phyloP scores from a whole-genome alignment of 1,284 basidiomycete species.

The Gomphus bonarii region DNA sequence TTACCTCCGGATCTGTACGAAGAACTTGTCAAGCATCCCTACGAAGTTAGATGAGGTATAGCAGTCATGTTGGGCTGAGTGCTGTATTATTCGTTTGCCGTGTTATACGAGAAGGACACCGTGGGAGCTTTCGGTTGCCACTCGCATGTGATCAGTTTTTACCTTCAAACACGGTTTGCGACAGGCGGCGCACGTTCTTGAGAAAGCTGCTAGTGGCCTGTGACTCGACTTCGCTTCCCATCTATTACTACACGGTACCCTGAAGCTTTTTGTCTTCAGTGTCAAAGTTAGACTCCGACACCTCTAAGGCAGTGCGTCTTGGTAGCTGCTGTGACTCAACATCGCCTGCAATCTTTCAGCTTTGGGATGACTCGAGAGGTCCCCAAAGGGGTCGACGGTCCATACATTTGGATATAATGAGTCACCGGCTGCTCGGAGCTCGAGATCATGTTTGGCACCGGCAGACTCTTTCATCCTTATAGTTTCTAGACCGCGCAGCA shows the following conservation, averaged over 20 bases:
- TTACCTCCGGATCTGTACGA: conserved; percentile 84
- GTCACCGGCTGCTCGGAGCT: neutral
- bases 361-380: neutral
- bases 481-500: neutral
- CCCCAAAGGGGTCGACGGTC: neutral
- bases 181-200: neutral
- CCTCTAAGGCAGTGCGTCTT: too few relatives aligned
- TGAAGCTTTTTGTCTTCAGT: too few relatives aligned
- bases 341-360: neutral
- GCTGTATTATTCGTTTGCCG: neutral
- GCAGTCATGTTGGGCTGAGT: neutral
- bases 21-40: conserved; percentile 86
- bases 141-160: neutral
- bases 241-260: too few relatives aligned
- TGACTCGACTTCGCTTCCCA: neutral
- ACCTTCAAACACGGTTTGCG: neutral
- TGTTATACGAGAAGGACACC: too few relatives aligned
- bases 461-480: neutral
- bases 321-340: neutral
- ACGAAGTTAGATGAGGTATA: conserved; percentile 32
- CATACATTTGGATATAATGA: neutral
- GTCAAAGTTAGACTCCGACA: too few relatives aligned
- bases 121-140: too few relatives aligned
- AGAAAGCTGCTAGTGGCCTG: neutral
- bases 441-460: neutral